Evolutionary conservation across 495 filamentous ascomycete species (phyloP).

Genomic region (Friedmanniomyces endolithicus): DNA sequence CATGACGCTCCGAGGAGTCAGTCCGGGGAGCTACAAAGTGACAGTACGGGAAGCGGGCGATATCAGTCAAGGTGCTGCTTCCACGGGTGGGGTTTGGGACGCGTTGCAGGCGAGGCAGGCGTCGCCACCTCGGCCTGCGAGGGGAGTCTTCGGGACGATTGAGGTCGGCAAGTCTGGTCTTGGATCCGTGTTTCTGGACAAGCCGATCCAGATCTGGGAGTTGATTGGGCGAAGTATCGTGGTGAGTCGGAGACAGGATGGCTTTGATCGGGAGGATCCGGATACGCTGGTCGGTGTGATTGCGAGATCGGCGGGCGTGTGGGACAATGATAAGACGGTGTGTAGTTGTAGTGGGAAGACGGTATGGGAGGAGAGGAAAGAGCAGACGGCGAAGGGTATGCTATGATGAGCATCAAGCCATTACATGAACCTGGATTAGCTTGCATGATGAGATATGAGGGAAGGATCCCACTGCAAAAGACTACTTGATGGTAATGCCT

Average conservation of each 20-base stretch:
- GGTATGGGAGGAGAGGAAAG: constrained; percentile 90
- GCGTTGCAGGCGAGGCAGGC: constrained; percentile 39
- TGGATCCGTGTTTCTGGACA: constrained; percentile 67
- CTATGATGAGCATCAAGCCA: constrained; percentile 32
- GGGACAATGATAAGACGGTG: constrained; percentile 98
- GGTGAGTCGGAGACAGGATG: constrained; percentile 41
- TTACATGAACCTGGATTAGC: too few relatives aligned
- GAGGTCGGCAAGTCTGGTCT: constrained; percentile 55
- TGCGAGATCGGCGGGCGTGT: constrained; percentile 85
- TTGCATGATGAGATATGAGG: too few relatives aligned
- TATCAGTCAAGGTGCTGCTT: constrained; percentile 68
- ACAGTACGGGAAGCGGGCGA: constrained; percentile 80
- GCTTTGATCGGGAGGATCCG: constrained; percentile 55
- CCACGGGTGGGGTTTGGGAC: constrained; percentile 76
- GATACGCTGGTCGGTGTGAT: constrained; percentile 85
- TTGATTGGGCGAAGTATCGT: constrained; percentile 86
- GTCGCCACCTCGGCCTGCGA: constrained; percentile 32
- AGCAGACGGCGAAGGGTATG: constrained; percentile 81
- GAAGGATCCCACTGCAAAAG: too few relatives aligned
- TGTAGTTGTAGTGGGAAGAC: constrained; percentile 93
- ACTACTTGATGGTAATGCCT: too few relatives aligned
- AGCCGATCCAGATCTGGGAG: constrained; percentile 81
- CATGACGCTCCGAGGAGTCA: constrained; percentile 73
- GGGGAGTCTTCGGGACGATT: constrained; percentile 62
- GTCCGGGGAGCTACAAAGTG: constrained; percentile 66